Evolutionary conservation across 1,139 yeast species (phyloP), one percentile per base, ranked within the genome.

Genomic region (Nadsonia starkeyi-henricii): DNA sequence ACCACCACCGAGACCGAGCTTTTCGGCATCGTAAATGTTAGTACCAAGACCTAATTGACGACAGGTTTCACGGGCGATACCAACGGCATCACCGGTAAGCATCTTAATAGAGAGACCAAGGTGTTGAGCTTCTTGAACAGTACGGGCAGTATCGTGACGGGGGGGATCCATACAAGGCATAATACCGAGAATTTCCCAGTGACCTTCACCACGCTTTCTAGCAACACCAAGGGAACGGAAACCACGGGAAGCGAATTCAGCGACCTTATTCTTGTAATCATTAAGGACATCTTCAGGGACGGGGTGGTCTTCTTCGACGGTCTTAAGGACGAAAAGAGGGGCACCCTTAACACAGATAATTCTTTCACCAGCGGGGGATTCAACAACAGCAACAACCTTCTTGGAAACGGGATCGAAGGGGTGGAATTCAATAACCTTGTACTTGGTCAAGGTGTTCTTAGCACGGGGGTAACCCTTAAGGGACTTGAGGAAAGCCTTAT

Each of bases 401-500:
- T 78, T 78, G 60, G 82, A 77, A 51, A 78, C 84, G 61, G 84
- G 84, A 65, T 78, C 84, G 69, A 78, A 78, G 54, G 84, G 84
- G 64, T 75, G 79, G 74, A 78, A 78, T 65, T 78, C 80, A 59
- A 77, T 62, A 57, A 78, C 80, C 70, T 76, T 75, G 73, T 78
- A 78, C 70, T 78, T 77, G 59, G 81, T 70, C 62, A 78, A 72
- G 60, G 80, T 77, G 58, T 71, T 71, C 71, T 77, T 59, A 33
- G 64, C 63, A 64, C 79, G 72, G 63, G 83, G 83, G 70, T 78
- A 78, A 62, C 58, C 52, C 56, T 62, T 62, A 47, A 88, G 79
- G 62, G 96, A 82, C 72, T 88, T 88, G 70, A 89, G 75, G 88
- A 88, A 88, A 66, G 96, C 95, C 77, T 83, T 85, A 74, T 88